Evolutionary conservation across 768 basidiomycete genomes (phyloP).

Genomic region (Podaxis sp.): DNA sequence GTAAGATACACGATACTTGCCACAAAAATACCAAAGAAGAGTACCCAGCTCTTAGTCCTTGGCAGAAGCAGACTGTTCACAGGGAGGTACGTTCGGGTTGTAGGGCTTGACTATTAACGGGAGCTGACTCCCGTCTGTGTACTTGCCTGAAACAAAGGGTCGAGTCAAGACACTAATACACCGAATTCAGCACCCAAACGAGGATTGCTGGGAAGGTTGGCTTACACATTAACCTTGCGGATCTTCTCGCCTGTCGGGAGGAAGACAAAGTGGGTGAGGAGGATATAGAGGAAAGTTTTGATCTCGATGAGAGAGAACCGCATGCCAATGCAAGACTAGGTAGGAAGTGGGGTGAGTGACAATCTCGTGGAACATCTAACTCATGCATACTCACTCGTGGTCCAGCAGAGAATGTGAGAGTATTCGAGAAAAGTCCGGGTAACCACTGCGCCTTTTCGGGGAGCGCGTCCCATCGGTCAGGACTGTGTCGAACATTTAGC

Average conservation of each 20-base stretch:
- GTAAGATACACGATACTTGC: background rate
- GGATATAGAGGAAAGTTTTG: conserved; percentile 68
- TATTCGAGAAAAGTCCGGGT: conserved; percentile 70
- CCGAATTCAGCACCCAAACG: background rate
- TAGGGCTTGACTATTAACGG: conserved; percentile 48
- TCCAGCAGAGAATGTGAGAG: conserved; percentile 75
- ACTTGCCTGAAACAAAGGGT: conserved; percentile 53
- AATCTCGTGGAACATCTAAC: background rate
- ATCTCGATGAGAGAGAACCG: conserved; percentile 83
- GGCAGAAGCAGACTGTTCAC: background rate
- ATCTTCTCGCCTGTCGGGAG: conserved; percentile 48
- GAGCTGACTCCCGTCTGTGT: conserved; percentile 56
- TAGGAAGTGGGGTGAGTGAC: conserved; percentile 22
- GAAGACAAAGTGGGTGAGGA: conserved; percentile 67
- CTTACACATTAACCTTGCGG: conserved; percentile 60
- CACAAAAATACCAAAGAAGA: background rate
- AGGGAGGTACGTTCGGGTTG: background rate
- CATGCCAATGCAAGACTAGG: conserved; percentile 77
- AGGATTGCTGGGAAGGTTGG: conserved; percentile 3
- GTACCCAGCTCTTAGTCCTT: background rate
- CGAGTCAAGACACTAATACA: conserved; percentile 56
- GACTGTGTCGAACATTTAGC: conserved; percentile 35
- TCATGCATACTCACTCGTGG: conserved; percentile 54
- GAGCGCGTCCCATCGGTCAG: conserved; percentile 77
- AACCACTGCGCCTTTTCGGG: conserved; percentile 63